phyloP scores from a whole-genome alignment of 2,329 filamentous ascomycete genomes.

The Aspergillus sp. region DNA sequence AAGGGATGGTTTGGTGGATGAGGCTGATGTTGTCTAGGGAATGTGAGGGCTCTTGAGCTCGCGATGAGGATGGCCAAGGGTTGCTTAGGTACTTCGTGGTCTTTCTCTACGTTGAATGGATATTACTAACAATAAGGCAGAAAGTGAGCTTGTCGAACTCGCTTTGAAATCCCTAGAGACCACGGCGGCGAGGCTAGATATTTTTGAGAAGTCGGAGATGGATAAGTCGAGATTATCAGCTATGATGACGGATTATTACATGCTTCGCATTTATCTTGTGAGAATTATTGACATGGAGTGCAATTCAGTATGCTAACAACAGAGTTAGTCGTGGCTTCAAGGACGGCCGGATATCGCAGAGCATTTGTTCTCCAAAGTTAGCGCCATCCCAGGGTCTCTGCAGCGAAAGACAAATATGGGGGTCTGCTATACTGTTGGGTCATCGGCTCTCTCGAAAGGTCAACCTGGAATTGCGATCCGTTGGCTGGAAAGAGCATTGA shows the following conservation, averaged over 20 bases:
- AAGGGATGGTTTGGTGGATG: not conserved
- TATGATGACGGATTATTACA: slow-evolving; percentile 53
- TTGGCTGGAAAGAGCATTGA: slow-evolving; percentile 67
- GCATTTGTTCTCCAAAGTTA: slow-evolving; percentile 62
- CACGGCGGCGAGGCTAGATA: slow-evolving; percentile 51
- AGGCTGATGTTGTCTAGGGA: slow-evolving; percentile 22
- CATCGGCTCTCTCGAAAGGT: slow-evolving; percentile 46
- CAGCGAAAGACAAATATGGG: slow-evolving; percentile 55
- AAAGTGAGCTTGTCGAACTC: slow-evolving; percentile 50
- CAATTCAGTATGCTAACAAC: not conserved
- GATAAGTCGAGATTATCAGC: slow-evolving; percentile 9
- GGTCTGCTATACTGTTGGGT: slow-evolving; percentile 66
- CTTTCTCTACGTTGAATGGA: slow-evolving; percentile 3
- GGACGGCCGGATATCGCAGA: slow-evolving; percentile 68
- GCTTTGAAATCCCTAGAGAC: slow-evolving; percentile 57
- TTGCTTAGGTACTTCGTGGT: slow-evolving; percentile 51
- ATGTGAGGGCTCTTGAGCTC: slow-evolving; percentile 57
- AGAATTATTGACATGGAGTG: slow-evolving; percentile 15
- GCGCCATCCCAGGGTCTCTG: not conserved
- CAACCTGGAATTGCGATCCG: slow-evolving; percentile 53
- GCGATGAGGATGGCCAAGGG: slow-evolving; percentile 59
- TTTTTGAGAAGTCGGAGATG: slow-evolving; percentile 2
- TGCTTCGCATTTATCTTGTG: slow-evolving; percentile 62
- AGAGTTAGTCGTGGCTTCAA: slow-evolving; percentile 63
- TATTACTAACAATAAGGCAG: slow-evolving; percentile 26